Base-by-base conservation (phyloP, 73 alveolate species). In the Paramecium caudatum region DNA sequence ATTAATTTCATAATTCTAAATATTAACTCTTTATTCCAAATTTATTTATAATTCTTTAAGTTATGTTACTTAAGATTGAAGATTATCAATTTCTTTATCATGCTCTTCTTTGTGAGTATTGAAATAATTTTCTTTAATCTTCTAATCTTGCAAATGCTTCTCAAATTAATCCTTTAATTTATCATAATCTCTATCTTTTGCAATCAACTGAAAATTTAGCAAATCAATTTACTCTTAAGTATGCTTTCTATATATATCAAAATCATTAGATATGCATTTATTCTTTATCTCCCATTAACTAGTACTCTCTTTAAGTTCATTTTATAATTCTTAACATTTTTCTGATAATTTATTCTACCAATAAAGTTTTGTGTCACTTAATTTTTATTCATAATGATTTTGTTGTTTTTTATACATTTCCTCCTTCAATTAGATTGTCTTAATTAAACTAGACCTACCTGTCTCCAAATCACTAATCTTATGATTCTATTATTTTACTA, bases 371-470 rank as follows among this genome's bases (percentile, higher is more conserved):
- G 23, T 10, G 12, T 55, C 80, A 1, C 46, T 55, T 9, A 55
- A 55, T 9, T 55, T 55, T 1, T 15, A 27, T 27, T 55, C 80
- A 55, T 55, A 55, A 55, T 55, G 80, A 55, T 19, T 55, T 55
- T 37, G 13, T 23, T 55, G 30, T 55, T 55, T 55, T 55, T 55
- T 55, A 12, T 27, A 5, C 30, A 23, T 10, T 12, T 55, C 80
- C 0, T 55, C 80, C 17, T 55, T 55, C 30, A 3, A 55, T 27
- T 55, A 43, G 9, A 55, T 55, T 19, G 80, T 55, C n/a, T 55
- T 55, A 1, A 55, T 55, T 55, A 55, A 55, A 55, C 45, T 55
- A 27, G 80, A 16, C 30, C 80, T 55, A 3, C 80, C 80, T 3
- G 30, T 6, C 30, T 55, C 80, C 30, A 55, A 55, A 23, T 55